Evolutionary conservation across 805 yeast species (phyloP), one percentile per base, ranked within the genome.

Genomic region (Cyberlindnera euphorbiae): DNA sequence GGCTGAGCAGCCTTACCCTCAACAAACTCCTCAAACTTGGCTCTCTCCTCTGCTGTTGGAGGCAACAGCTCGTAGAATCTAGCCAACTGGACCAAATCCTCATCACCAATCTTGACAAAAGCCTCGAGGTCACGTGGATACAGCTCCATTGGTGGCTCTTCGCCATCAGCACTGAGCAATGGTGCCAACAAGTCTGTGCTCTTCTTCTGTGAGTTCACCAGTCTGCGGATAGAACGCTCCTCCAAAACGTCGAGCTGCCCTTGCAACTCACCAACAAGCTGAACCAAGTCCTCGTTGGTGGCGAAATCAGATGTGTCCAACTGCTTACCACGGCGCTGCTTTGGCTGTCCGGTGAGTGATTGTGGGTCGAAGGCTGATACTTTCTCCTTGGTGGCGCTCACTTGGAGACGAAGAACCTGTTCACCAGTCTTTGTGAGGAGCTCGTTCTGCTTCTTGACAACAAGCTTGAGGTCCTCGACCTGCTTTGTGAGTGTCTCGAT

Each of bases 221-320:
- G 64, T 58, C 97, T 70, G 45, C 83, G 70, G 29, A 84, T 71
- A 13, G 82, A 73, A 47, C 95, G 72, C 47, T 84, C 85, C 54
- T 89, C 97, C 23, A 83, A 56, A 17, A 72, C 65, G 35, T 84
- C 89, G 52, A 89, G 68, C 60, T 89, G 97, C 8, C 85, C 84
- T 60, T 89, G 97, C 38, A 89, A 63, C 58, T 89, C 97, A 9
- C 85, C 86, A 11, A 88, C 97, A 30, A 89, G 66, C 54, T 86
- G 90, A 4, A 83, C 83, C 10, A 89, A 63, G 53, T 90, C 97
- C 39, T 84, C 94, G 47, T 85, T 82, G 4, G 90, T 77, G 25
- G 79, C 85, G 45, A 70, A 79, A 44, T 81, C 86, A 4, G 71
- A 56, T 1, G 75, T 55, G 41, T 75, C 81, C 34, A 43, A 12